Percentiles rank a stretch among this genome's conserved stretches.
Conservation (phyloP, 371 early-diverging fungal species). For the Vairimorpha ceranae region DNA sequence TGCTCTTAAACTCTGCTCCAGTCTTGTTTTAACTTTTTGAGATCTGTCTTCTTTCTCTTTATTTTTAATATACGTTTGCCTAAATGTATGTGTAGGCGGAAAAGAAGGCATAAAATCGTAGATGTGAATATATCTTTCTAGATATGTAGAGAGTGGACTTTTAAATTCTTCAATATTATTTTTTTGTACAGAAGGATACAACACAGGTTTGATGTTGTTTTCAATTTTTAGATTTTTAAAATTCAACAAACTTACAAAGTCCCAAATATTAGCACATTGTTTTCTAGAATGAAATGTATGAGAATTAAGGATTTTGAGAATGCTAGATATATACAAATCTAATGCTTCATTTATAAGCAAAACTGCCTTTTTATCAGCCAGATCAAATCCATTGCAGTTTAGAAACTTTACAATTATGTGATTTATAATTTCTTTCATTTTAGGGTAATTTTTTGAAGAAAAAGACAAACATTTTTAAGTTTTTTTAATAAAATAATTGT, state of each 20-base stretch:
- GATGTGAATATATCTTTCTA: slow-evolving; percentile 59
- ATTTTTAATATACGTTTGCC: slow-evolving; percentile 50
- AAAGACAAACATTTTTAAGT: no score
- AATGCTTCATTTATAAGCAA: slow-evolving; percentile 15
- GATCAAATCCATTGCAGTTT: slow-evolving; percentile 28
- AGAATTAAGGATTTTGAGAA: slow-evolving; percentile 6
- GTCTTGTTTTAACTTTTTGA: slow-evolving; percentile 52
- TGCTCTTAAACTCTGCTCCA: slow-evolving; percentile 58
- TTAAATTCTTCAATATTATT: slow-evolving; percentile 10
- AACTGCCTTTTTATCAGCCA: slow-evolving; percentile 15
- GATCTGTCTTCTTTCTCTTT: slow-evolving; percentile 41
- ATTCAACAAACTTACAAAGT: not conserved
- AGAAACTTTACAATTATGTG: not conserved
- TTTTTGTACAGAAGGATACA: not conserved
- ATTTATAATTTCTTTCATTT: slow-evolving; percentile 2
- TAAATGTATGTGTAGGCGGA: slow-evolving; percentile 62
- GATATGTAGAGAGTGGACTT: slow-evolving; percentile 45
- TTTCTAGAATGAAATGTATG: slow-evolving; percentile 2
- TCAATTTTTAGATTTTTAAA: not conserved
- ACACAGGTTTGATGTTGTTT: not conserved
- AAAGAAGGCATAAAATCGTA: slow-evolving; percentile 63
- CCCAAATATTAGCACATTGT: not conserved
- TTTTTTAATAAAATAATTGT: no score
- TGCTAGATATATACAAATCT: slow-evolving; percentile 6
- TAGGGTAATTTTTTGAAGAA: not conserved